Evolutionary conservation across 208 protist species (phyloP).

Genomic region (Trypanosoma brucei): DNA sequence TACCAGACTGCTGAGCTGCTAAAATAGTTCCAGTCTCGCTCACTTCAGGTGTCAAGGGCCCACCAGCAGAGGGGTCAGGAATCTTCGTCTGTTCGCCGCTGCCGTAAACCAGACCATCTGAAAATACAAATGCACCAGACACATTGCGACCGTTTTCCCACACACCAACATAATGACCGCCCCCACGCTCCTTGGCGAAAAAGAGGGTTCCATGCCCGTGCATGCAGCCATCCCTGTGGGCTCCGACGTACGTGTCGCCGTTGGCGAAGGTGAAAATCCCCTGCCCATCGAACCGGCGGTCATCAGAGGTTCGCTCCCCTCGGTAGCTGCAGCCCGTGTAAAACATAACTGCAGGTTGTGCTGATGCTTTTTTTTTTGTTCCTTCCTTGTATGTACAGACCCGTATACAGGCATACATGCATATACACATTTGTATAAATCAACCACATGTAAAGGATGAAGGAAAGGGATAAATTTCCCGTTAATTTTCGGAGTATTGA

Average conservation of each 20-base stretch:
- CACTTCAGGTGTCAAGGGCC: background rate
- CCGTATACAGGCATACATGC: background rate
- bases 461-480: no score
- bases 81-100: constrained; percentile 4
- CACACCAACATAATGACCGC: constrained; percentile 78
- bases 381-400: constrained; percentile 4
- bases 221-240: constrained; percentile 73
- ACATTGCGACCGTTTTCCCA: constrained; percentile 75
- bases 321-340: constrained; percentile 51
- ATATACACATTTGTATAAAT: no score
- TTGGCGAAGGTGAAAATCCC: constrained; percentile 81
- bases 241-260: constrained; percentile 78
- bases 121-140: constrained; percentile 76
- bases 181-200: constrained; percentile 33
- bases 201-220: constrained; percentile 82
- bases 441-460: no score
- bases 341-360: constrained; percentile 16
- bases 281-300: constrained; percentile 61
- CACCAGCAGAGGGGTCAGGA: background rate
- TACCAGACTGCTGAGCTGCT: no score
- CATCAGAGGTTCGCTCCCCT: constrained; percentile 56
- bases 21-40: background rate
- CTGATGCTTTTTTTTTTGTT: background rate
- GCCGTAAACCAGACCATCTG: constrained; percentile 75
- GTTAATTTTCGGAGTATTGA: no score